A percentile compares a stretch with the other conserved stretches of the same genome.
Conservation (phyloP, 768 basidiomycete species). For the Macrocybe gigantea region DNA sequence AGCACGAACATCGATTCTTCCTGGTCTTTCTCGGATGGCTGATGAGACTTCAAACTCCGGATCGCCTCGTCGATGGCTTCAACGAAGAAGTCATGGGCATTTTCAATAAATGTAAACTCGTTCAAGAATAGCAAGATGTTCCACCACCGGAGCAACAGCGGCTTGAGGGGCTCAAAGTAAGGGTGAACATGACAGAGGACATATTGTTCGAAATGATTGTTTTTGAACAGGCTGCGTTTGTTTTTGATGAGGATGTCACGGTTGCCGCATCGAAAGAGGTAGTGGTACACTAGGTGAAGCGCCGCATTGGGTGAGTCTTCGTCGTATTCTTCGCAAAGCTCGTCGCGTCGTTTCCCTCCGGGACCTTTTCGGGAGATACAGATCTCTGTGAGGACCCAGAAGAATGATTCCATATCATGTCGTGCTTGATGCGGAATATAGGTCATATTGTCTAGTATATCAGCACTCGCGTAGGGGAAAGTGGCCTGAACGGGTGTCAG, state of each 20-base stretch:
- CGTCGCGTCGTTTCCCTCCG: not conserved
- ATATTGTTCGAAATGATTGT: not conserved
- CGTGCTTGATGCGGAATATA: not conserved
- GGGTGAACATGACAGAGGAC: not conserved
- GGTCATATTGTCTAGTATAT: not conserved
- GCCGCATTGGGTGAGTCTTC: not conserved
- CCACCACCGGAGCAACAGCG: conserved; percentile 2
- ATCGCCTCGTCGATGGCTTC: not conserved
- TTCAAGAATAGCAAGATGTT: conserved; percentile 1
- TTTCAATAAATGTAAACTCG: not conserved
- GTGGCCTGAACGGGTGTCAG: not conserved
- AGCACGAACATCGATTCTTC: not conserved
- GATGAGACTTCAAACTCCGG: not conserved
- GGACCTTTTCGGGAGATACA: conserved; percentile 13
- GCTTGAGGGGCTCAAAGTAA: conserved; percentile 4
- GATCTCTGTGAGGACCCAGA: conserved; percentile 14
- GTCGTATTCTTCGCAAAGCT: not conserved
- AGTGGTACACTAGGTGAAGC: not conserved
- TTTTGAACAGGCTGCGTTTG: not conserved
- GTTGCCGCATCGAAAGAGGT: not conserved
- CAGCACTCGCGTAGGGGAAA: not conserved
- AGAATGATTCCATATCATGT: conserved; percentile 16
- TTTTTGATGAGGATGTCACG: no score
- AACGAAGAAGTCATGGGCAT: not conserved
- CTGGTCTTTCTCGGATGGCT: not conserved